Conservation (phyloP, 176 grass and related monocot genomes). For the Musa acuminata region DNA sequence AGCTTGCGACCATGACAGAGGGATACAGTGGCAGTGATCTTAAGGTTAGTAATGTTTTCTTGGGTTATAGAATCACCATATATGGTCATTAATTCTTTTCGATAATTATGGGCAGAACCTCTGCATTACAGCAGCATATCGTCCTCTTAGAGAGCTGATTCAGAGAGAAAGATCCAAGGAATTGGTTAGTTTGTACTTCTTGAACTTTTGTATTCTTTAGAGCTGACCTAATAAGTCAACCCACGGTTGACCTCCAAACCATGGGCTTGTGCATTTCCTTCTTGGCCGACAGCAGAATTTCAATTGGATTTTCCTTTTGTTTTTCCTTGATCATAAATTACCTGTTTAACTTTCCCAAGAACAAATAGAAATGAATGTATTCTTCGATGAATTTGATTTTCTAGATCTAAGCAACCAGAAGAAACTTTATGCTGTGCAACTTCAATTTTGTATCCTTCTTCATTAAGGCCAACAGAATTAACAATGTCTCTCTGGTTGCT, state of each 20-base stretch:
- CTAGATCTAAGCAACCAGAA: not conserved
- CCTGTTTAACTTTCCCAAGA: not conserved
- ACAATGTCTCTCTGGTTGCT: not conserved
- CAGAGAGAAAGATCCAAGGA: conserved; percentile 72
- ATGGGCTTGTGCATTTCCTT: too few species aligned
- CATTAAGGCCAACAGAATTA: not conserved
- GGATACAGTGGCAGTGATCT: conserved; percentile 42
- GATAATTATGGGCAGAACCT: conserved; percentile 41
- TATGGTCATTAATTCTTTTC: too few species aligned
- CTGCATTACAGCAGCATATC: conserved; percentile 85
- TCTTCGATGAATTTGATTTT: not conserved
- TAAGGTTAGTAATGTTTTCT: conserved; percentile 50
- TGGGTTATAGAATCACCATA: not conserved
- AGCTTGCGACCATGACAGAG: conserved; percentile 4
- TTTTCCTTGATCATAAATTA: not conserved
- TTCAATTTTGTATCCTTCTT: too few species aligned
- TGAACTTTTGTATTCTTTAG: too few species aligned
- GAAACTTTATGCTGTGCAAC: not conserved
- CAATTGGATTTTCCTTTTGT: not conserved
- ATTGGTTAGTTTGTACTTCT: conserved; percentile 30
- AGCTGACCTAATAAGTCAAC: too few species aligned
- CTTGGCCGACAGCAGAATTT: not conserved
- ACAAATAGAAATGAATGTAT: not conserved
- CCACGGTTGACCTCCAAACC: too few species aligned
- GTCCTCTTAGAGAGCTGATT: conserved; percentile 81